A percentile compares a stretch with the other conserved stretches of the same genome.
These are phyloP conservation scores for Saraca asoca DNA, from an alignment of 331 rosid species.

Conservation along the genomic window DNA sequence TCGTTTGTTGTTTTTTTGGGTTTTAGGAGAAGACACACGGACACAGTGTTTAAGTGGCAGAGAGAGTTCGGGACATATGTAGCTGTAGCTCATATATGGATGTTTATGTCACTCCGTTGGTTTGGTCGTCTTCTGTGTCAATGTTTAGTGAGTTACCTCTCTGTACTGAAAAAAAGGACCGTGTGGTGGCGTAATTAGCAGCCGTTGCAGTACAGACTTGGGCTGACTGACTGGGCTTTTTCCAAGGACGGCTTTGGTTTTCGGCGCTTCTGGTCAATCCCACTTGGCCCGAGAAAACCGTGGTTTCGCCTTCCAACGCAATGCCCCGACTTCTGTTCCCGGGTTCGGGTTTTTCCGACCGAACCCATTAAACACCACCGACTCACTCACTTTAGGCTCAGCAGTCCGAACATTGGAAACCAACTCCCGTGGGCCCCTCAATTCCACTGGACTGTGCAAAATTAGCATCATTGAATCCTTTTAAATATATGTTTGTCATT, in stretches of 20 bases:
- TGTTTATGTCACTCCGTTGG: background rate
- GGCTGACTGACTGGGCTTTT: constrained; percentile 32
- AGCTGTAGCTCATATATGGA: background rate
- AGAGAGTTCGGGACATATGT: constrained; percentile 33
- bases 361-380: too few relatives aligned
- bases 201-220: constrained; percentile 31
- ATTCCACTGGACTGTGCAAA: too few relatives aligned
- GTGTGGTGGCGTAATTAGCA: background rate
- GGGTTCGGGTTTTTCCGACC: background rate
- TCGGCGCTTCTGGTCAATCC: constrained; percentile 67
- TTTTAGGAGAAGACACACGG: background rate
- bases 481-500: too few relatives aligned
- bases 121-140: background rate
- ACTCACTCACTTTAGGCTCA: too few relatives aligned
- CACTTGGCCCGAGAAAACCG: constrained; percentile 88
- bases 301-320: constrained; percentile 68
- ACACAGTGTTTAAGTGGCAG: background rate
- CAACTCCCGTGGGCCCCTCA: too few relatives aligned
- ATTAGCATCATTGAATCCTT: too few relatives aligned
- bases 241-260: constrained; percentile 61
- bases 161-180: background rate
- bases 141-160: background rate
- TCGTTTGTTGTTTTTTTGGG: too few relatives aligned
- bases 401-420: too few relatives aligned
- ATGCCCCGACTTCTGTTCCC: background rate